Base-by-base conservation (phyloP, 2,329 filamentous ascomycete genomes). In the Blumeriella jaapii region DNA sequence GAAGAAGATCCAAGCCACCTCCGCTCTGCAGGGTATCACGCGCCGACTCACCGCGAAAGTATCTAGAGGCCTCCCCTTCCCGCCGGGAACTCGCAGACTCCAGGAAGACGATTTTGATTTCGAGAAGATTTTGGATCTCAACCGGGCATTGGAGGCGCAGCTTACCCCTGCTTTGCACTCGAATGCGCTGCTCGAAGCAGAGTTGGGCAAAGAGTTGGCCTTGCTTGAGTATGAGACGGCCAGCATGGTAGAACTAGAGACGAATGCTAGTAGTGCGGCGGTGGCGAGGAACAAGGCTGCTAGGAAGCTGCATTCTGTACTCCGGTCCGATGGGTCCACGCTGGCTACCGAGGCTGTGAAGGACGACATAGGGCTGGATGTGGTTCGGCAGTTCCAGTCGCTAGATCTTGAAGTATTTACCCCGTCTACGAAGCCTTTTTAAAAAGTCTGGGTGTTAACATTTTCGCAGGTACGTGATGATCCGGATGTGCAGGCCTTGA, bases 141-240 rank as follows among this genome's bases (percentile, higher is more conserved):
- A 71, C 42, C 59, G 63, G 38, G 57, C 57, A 6, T 55, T 79
- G 16, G 70, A 80, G 51, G 60, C 60, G 40, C 67, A 69, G 56
- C 66, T 83, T 4, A 75, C 71, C 11, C 73, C 77, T 1, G 60
- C 70, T 13, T 58, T 76, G 26, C 77, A 83, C 55, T 67, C 72
- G 3, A 69, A 80, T 15, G 66, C 70, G 44, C 57, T 83, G 29
- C 61, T 84, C 19, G 59, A 60, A 35, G 60, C 63, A 17, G 77
- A 81, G 55, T 68, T 70, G 45, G 64, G 63, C 40, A 64, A 63
- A 46, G 67, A 78, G 36, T 67, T 77, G 57, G 57, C 50, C 19
- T 63, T 67, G 43, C 59, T 81, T 29, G 69, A 74, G 43, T 55
- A 54, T 18, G 74, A 79, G 38, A 71, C 74, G 46, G 61, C 62